Evolutionary conservation across 768 basidiomycete species (phyloP).

Genomic region (Russula lepida): DNA sequence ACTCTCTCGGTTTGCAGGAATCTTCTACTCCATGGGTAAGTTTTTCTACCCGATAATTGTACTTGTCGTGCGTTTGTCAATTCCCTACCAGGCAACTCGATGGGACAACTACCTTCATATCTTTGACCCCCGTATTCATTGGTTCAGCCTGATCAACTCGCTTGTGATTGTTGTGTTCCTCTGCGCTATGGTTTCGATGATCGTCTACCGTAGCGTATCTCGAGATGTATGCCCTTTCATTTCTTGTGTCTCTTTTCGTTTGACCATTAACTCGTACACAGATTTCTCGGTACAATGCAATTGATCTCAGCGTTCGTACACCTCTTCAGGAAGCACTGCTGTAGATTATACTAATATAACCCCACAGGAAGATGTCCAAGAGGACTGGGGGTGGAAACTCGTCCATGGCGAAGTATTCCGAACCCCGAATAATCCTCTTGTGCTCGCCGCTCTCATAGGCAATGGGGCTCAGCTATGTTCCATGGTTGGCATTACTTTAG

Average conservation of each 20-base stretch:
- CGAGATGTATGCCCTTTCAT: conserved; percentile 56
- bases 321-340: background rate
- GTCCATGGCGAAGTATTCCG: conserved; percentile 96
- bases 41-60: background rate
- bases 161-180: conserved; percentile 87
- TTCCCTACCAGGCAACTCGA: conserved; percentile 60
- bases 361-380: conserved; percentile 85
- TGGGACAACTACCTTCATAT: conserved; percentile 97
- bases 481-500: conserved; percentile 83
- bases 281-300: conserved; percentile 91
- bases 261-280: conserved; percentile 25
- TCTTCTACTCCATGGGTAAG: conserved; percentile 79
- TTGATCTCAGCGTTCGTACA: conserved; percentile 70
- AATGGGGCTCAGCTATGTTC: conserved; percentile 80
- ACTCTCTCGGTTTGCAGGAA: conserved; percentile 38
- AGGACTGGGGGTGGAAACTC: conserved; percentile 98
- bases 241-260: background rate
- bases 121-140: conserved; percentile 90
- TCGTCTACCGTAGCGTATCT: conserved; percentile 76
- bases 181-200: conserved; percentile 88
- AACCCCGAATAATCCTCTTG: conserved; percentile 64
- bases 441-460: conserved; percentile 80
- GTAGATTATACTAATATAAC: background rate
- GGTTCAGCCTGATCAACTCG: conserved; percentile 93
- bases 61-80: background rate